Conservation (phyloP, 2,329 filamentous ascomycete genomes). For the Talaromyces verruculosus region DNA sequence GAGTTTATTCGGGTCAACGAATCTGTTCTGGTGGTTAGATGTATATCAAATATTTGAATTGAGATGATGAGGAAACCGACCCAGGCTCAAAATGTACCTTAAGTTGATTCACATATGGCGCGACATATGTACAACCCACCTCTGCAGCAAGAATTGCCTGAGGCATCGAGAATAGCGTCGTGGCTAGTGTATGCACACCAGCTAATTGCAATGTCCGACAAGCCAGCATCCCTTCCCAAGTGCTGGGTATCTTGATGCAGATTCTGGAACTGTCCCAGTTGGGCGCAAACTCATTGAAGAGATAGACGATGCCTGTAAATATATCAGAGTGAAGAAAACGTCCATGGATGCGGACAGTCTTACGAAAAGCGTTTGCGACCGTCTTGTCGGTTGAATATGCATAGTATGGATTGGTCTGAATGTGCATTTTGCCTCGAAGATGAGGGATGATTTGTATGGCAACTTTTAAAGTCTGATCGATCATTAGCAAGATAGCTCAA, state of each 20-base stretch:
- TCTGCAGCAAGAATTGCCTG: slow-evolving; percentile 61
- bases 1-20: slow-evolving; percentile 31
- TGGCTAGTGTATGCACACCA: slow-evolving; percentile 61
- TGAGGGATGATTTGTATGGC: slow-evolving; percentile 53
- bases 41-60: too few relatives aligned
- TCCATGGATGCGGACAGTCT: slow-evolving; percentile 17
- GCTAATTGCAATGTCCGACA: slow-evolving; percentile 55
- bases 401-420: slow-evolving; percentile 61
- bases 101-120: slow-evolving; percentile 65
- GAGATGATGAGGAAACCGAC: slow-evolving; percentile 22
- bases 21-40: slow-evolving; percentile 21
- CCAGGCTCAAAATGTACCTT: slow-evolving; percentile 59
- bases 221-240: slow-evolving; percentile 64
- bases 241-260: slow-evolving; percentile 64
- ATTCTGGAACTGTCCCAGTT: slow-evolving; percentile 51
- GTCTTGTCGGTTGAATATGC: slow-evolving; percentile 54
- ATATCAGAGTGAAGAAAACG: neutral
- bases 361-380: slow-evolving; percentile 54
- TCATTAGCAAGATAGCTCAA: neutral
- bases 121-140: slow-evolving; percentile 61
- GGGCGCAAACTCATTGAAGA: slow-evolving; percentile 49
- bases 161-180: slow-evolving; percentile 62
- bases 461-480: slow-evolving; percentile 54
- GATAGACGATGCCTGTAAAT: slow-evolving; percentile 50
- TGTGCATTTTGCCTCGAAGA: slow-evolving; percentile 55